A percentile compares a stretch with the other conserved stretches of the same genome.
Conservation (phyloP, 2,329 filamentous ascomycete species). For the Penicillium sclerotiorum region DNA sequence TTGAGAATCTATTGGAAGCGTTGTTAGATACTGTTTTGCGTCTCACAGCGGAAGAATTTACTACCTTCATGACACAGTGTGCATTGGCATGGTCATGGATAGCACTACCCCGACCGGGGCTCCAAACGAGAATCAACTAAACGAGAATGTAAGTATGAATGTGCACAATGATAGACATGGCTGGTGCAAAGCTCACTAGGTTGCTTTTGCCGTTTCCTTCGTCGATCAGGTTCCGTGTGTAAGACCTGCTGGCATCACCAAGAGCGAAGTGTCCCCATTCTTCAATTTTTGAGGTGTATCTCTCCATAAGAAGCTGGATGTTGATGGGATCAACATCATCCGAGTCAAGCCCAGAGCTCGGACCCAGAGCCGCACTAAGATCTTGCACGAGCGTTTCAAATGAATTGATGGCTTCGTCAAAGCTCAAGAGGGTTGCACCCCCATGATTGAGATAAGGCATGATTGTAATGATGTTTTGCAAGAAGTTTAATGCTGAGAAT, state of each 20-base stretch:
- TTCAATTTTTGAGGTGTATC: slow-evolving; percentile 67
- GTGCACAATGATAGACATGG: neutral
- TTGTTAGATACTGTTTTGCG: neutral
- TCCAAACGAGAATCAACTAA: slow-evolving; percentile 87
- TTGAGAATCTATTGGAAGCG: slow-evolving; percentile 62
- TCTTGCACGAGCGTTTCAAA: slow-evolving; percentile 73
- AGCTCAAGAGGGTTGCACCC: slow-evolving; percentile 10
- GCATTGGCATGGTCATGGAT: slow-evolving; percentile 90
- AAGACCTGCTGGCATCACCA: slow-evolving; percentile 68
- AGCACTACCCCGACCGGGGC: slow-evolving; percentile 76
- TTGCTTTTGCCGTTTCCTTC: slow-evolving; percentile 84
- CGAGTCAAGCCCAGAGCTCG: slow-evolving; percentile 78
- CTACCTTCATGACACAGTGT: slow-evolving; percentile 85
- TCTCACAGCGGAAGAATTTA: neutral
- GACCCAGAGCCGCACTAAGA: slow-evolving; percentile 75
- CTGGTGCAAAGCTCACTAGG: slow-evolving; percentile 54
- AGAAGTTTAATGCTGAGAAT: neutral
- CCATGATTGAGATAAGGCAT: slow-evolving; percentile 40
- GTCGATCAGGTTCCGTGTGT: slow-evolving; percentile 88
- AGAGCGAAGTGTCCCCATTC: slow-evolving; percentile 79
- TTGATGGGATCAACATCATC: slow-evolving; percentile 76
- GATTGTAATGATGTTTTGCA: neutral
- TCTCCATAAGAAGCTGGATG: slow-evolving; percentile 71
- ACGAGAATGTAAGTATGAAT: slow-evolving; percentile 9
- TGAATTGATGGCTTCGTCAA: slow-evolving; percentile 21